Conservation (phyloP, 1,284 basidiomycete species). For the Melampsora allii-populina region DNA sequence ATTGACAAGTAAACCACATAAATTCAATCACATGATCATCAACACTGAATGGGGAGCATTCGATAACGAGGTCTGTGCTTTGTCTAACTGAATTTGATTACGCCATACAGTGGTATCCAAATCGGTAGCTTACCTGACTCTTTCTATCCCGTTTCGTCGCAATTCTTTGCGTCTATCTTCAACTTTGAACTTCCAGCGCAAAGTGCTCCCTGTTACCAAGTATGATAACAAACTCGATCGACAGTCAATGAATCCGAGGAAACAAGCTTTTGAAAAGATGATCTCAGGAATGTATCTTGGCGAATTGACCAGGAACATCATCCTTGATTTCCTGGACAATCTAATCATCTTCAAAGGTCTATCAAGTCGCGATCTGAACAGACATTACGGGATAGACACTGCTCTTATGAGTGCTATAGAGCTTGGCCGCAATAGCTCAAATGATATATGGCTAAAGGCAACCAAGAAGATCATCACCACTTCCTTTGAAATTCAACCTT, state of each 20-base stretch:
- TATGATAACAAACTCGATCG: constrained; percentile 92
- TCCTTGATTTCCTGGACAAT: constrained; percentile 78
- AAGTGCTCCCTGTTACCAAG: constrained; percentile 82
- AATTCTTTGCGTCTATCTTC: neutral
- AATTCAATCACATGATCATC: constrained; percentile 73
- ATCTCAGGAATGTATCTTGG: constrained; percentile 97
- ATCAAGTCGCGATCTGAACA: constrained; percentile 69
- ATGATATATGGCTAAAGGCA: constrained; percentile 46
- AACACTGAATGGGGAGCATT: constrained; percentile 98
- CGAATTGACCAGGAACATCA: constrained; percentile 80
- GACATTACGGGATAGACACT: constrained; percentile 89
- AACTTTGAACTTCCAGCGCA: constrained; percentile 59
- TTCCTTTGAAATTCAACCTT: constrained; percentile 61
- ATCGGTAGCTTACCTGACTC: neutral
- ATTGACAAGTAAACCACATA: constrained; percentile 61
- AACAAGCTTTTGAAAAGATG: constrained; percentile 96
- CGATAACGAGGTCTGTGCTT: constrained; percentile 69
- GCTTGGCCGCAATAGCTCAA: constrained; percentile 44
- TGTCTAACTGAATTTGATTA: constrained; percentile 8
- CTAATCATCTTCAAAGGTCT: constrained; percentile 71
- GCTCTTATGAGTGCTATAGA: constrained; percentile 87
- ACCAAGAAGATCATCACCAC: constrained; percentile 62
- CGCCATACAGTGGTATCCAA: neutral
- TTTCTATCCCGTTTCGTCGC: neutral
- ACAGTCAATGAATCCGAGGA: constrained; percentile 85